Conservation (phyloP, 2,329 filamentous ascomycete species). For the Lasiodiplodia theobromae region DNA sequence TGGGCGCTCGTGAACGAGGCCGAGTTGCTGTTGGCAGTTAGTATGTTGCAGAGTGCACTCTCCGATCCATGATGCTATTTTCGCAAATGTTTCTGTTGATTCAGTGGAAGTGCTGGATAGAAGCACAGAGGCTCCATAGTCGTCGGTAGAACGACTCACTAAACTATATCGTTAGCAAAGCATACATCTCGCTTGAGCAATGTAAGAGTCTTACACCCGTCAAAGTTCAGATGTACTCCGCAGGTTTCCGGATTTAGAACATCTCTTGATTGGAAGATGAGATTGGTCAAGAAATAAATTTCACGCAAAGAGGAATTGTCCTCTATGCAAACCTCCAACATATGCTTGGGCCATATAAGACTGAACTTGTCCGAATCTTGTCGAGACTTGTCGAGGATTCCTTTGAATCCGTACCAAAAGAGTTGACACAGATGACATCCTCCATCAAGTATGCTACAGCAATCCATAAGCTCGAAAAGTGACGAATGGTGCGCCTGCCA, state of each 20-base stretch:
- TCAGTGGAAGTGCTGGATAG: not conserved
- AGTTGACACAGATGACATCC: not conserved
- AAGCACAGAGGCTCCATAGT: not conserved
- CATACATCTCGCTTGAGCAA: not conserved
- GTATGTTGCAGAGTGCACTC: not conserved
- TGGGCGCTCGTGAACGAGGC: not conserved
- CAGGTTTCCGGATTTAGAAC: too few species aligned
- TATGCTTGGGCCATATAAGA: not conserved
- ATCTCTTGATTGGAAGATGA: not conserved
- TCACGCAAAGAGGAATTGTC: too few species aligned
- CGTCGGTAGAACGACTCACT: too few species aligned
- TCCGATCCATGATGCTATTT: not conserved
- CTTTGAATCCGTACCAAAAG: not conserved
- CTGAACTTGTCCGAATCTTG: too few species aligned
- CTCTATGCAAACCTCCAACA: not conserved
- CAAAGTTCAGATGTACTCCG: too few species aligned
- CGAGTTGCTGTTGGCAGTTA: not conserved
- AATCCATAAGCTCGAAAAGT: not conserved
- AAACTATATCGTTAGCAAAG: not conserved
- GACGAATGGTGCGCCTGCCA: not conserved
- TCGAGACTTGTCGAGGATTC: not conserved
- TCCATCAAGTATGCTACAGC: not conserved
- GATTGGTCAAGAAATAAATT: too few species aligned
- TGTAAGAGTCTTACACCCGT: not conserved
- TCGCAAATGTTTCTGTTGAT: not conserved